Evolutionary conservation across 768 basidiomycete species (phyloP), one percentile per base, ranked within the genome.

Genomic region (Psilocybe azurescens): DNA sequence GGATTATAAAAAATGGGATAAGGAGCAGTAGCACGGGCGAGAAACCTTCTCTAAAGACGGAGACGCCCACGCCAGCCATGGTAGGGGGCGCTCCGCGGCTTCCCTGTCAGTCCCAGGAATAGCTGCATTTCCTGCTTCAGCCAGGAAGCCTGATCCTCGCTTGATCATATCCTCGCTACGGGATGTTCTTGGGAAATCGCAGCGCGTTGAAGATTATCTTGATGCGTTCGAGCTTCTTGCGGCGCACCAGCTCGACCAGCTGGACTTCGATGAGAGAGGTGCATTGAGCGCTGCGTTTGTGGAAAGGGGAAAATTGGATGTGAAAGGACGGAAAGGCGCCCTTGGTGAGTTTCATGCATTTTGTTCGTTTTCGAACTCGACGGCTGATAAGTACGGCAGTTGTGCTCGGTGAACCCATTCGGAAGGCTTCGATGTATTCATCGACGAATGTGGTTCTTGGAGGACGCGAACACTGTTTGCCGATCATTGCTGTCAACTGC

Each of bases 401-500:
- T 20, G 76, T 79, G 11, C 76, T 80, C 36, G 78, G 78, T 4
- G 71, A 74, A 55, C 69, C 76, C 0, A 62, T 81, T 5, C 73
- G 76, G 1, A 68, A 77, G 51, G 73, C 75, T 5, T 72, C 73
- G 1, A 67, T 75, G 20, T 77, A 78, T 48, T 75, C 79, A 0
- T 77, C 77, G 2, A 73, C 68, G 2, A 67, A 64, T 9, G 70
- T 75, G 29, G 65, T 77, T 5, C 64, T 80, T 13, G 78, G 73
- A 24, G 76, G 77, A 11, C 67, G 70, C 38, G 74, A 78, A 58
- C 77, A 79, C 58, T 70, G 75, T 47, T 55, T 82, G 3, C 81
- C 81, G 0, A 75, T 78, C 30, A 68, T 81, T 3, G 77, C 79
- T 6, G 76, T 79, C 41, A 70, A 73, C 33, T 79, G 77, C 51